Evolutionary conservation across 768 basidiomycete genomes (phyloP).

Genomic region (Boletus fagicola): DNA sequence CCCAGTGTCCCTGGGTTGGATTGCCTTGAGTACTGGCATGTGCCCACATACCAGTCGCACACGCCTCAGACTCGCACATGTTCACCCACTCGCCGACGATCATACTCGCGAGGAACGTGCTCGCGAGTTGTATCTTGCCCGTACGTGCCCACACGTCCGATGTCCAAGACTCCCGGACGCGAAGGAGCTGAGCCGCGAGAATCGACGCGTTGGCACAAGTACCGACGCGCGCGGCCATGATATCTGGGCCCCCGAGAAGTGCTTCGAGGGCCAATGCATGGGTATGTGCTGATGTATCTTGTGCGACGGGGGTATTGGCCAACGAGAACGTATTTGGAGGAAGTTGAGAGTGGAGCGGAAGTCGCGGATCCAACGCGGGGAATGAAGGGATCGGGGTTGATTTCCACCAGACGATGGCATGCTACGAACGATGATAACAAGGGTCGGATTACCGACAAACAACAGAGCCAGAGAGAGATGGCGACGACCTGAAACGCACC

Average conservation of each 20-base stretch:
- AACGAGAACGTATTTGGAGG: slow-evolving; percentile 65
- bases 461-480: neutral
- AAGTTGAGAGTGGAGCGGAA: slow-evolving; percentile 70
- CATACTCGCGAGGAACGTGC: slow-evolving; percentile 69
- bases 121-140: slow-evolving; percentile 74
- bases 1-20: slow-evolving; percentile 61
- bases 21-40: slow-evolving; percentile 36
- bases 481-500: slow-evolving; percentile 38
- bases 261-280: slow-evolving; percentile 76
- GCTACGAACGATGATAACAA: slow-evolving; percentile 31
- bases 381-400: slow-evolving; percentile 70
- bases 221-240: slow-evolving; percentile 74
- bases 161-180: slow-evolving; percentile 75
- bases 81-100: slow-evolving; percentile 68
- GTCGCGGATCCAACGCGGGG: slow-evolving; percentile 67
- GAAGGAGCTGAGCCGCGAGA: slow-evolving; percentile 71
- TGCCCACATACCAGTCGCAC: slow-evolving; percentile 76
- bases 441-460: slow-evolving; percentile 6
- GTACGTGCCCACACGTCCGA: slow-evolving; percentile 78
- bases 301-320: slow-evolving; percentile 70
- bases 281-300: slow-evolving; percentile 78
- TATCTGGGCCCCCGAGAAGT: slow-evolving; percentile 73
- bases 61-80: slow-evolving; percentile 75
- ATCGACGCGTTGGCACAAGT: slow-evolving; percentile 69
- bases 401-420: slow-evolving; percentile 87